Evolutionary conservation across 2,329 filamentous ascomycete genomes (phyloP).

Genomic region (Plectosphaerella sp.): DNA sequence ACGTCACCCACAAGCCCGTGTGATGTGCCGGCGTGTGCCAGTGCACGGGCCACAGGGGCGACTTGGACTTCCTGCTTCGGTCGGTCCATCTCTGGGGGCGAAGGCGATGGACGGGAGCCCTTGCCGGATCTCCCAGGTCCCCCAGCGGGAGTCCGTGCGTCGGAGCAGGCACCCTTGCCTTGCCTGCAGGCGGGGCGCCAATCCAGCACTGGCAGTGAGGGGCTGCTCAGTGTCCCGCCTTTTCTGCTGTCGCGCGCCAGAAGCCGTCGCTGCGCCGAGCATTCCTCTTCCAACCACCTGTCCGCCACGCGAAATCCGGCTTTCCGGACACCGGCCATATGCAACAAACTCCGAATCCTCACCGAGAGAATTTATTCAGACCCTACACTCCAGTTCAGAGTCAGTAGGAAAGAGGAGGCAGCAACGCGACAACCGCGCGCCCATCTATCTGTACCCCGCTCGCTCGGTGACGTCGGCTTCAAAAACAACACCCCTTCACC

Average conservation of each 20-base stretch:
- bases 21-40: no score
- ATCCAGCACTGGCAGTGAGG: neutral
- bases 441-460: conserved; percentile 2
- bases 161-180: neutral
- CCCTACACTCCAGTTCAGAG: no score
- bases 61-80: no score
- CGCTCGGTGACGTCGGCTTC: neutral
- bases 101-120: neutral
- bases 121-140: neutral
- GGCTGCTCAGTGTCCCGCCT: neutral
- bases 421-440: conserved; percentile 1
- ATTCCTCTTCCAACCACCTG: neutral
- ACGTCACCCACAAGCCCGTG: no score
- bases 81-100: no score
- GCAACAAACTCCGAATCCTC: neutral
- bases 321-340: no score
- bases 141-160: neutral
- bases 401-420: neutral
- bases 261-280: neutral
- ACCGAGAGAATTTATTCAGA: no score
- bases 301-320: no score
- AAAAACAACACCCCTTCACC: conserved; percentile 1
- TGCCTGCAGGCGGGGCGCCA: no score
- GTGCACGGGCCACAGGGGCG: no score
- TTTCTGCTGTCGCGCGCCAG: neutral